phyloP scores from a whole-genome alignment of 495 filamentous ascomycete genomes.

The Trichoderma erinaceum region DNA sequence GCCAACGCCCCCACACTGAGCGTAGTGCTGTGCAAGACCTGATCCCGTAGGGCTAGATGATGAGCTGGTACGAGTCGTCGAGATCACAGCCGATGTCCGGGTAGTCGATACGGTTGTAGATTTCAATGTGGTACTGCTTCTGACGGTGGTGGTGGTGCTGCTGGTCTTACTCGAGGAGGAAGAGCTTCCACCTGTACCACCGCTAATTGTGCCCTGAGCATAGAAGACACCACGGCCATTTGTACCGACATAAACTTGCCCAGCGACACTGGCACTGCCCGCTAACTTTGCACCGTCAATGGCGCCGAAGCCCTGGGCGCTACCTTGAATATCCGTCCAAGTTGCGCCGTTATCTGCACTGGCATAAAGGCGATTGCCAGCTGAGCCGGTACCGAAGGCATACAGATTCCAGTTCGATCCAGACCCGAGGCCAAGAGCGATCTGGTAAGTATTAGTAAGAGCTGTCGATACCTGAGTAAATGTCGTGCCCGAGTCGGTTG shows the following conservation, averaged over 20 bases:
- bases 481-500: constrained; percentile 41
- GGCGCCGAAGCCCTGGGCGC: constrained; percentile 46
- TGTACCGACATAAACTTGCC: constrained; percentile 52
- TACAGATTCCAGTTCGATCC: constrained; percentile 40
- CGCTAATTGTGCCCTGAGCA: constrained; percentile 26
- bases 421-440: constrained; percentile 39
- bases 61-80: constrained; percentile 18
- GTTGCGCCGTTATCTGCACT: constrained; percentile 41
- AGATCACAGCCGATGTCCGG: neutral
- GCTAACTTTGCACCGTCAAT: constrained; percentile 40
- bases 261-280: constrained; percentile 43
- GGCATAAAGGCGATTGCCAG: constrained; percentile 43
- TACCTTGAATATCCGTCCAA: constrained; percentile 48
- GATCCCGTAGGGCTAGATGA: constrained; percentile 11
- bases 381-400: constrained; percentile 42
- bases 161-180: constrained; percentile 1
- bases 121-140: neutral
- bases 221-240: constrained; percentile 55
- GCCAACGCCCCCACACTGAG: constrained; percentile 24
- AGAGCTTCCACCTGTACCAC: neutral
- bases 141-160: neutral
- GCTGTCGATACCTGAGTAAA: constrained; percentile 36
- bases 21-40: constrained; percentile 19
- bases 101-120: constrained; percentile 6
- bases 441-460: constrained; percentile 38